Conservation (phyloP, 1,139 yeast genomes). For the Blastobotrys persicus region DNA sequence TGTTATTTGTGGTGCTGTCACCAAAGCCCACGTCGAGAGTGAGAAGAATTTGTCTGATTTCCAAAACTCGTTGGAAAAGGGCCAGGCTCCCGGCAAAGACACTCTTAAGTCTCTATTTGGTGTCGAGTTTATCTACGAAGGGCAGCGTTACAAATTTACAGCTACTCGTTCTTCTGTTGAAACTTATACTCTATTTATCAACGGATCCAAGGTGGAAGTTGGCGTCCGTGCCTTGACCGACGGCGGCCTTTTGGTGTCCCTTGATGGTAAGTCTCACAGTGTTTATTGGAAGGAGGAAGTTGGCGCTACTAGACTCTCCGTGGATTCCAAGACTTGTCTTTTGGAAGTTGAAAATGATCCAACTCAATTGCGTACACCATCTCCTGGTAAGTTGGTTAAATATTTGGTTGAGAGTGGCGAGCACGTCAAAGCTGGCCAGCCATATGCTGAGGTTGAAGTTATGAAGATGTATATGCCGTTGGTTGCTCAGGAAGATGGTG, state of each 20-base stretch:
- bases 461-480: conserved; percentile 84
- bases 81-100: conserved; percentile 87
- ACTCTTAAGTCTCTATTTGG: conserved; percentile 84
- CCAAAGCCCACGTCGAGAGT: conserved; percentile 83
- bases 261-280: conserved; percentile 91
- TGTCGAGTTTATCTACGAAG: conserved; percentile 92
- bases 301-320: conserved; percentile 91
- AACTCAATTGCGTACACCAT: conserved; percentile 96
- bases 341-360: conserved; percentile 96
- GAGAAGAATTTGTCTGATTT: conserved; percentile 70
- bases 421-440: conserved; percentile 85
- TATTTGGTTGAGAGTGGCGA: conserved; percentile 95
- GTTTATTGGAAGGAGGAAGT: conserved; percentile 98
- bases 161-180: conserved; percentile 90
- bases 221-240: conserved; percentile 86
- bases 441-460: conserved; percentile 97
- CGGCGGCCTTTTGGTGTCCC: conserved; percentile 85
- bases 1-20: conserved; percentile 94
- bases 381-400: conserved; percentile 96
- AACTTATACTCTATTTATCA: conserved; percentile 81
- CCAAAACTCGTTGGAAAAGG: conserved; percentile 75
- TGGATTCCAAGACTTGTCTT: conserved; percentile 90
- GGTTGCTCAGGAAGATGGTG: conserved; percentile 89
- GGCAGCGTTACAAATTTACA: conserved; percentile 87
- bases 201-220: conserved; percentile 86